Conservation (phyloP, 768 basidiomycete genomes). For the Suillus variegatus region DNA sequence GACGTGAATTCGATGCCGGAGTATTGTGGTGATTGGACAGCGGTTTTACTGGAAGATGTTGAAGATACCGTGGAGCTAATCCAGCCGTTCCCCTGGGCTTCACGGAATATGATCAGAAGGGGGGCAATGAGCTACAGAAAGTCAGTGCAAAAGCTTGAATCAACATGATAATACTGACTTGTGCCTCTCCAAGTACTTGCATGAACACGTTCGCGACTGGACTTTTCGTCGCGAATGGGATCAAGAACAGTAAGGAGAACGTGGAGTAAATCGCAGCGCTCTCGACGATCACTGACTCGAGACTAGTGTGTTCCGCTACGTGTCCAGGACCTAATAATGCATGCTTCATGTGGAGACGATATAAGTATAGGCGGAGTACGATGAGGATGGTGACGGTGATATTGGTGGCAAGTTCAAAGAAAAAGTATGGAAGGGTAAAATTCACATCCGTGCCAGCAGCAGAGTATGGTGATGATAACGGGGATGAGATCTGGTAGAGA, state of each 20-base stretch:
- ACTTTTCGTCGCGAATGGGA: conserved; percentile 26
- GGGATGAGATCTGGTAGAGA: conserved; percentile 26
- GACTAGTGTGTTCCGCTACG: conserved; percentile 24
- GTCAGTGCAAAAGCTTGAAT: neutral
- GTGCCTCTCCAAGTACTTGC: conserved; percentile 35
- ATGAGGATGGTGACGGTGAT: conserved; percentile 26
- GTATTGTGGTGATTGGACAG: conserved; percentile 18
- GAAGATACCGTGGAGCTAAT: conserved; percentile 19
- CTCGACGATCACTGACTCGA: conserved; percentile 29
- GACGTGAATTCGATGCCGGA: conserved; percentile 28
- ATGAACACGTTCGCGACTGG: conserved; percentile 34
- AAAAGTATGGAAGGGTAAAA: conserved; percentile 30
- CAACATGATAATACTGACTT: conserved; percentile 21
- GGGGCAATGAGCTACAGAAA: conserved; percentile 36
- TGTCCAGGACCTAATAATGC: conserved; percentile 24
- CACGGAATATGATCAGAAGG: conserved; percentile 39
- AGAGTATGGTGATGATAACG: conserved; percentile 28
- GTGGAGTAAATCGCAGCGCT: conserved; percentile 31
- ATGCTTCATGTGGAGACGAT: conserved; percentile 23
- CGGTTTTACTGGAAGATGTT: conserved; percentile 2
- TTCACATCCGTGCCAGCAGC: conserved; percentile 16
- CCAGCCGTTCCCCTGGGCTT: conserved; percentile 40
- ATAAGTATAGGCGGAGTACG: conserved; percentile 24
- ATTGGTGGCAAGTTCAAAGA: conserved; percentile 28
- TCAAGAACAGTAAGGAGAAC: conserved; percentile 27